A percentile compares a stretch with the other conserved stretches of the same genome.
phyloP scores from a whole-genome alignment of 2,329 filamentous ascomycete genomes.

The Aquanectria penicillioides region DNA sequence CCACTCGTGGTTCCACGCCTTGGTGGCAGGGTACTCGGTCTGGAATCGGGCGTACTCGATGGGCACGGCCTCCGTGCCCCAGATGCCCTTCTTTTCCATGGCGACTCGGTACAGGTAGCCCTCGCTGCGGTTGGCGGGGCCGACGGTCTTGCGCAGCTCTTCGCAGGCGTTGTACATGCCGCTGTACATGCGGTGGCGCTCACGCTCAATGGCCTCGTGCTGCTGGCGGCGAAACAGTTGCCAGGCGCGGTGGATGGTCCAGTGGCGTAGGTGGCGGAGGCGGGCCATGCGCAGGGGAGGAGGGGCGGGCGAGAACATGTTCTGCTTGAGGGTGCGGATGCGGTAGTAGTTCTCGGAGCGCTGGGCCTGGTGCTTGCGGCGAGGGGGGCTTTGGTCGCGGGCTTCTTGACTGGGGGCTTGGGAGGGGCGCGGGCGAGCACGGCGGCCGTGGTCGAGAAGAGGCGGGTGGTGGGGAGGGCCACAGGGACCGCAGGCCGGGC shows the following conservation, averaged over 20 bases:
- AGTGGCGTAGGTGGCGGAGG: conserved; percentile 89
- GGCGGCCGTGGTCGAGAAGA: conserved; percentile 46
- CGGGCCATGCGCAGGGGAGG: conserved; percentile 88
- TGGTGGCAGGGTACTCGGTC: conserved; percentile 81
- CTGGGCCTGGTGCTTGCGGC: conserved; percentile 40
- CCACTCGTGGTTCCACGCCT: conserved; percentile 96
- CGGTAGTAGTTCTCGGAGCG: conserved; percentile 54
- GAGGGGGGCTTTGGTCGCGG: conserved; percentile 36
- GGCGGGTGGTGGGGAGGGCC: conserved; percentile 31
- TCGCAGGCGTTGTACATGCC: conserved; percentile 89
- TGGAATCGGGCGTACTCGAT: conserved; percentile 91
- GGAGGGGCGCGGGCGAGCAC: conserved; percentile 44
- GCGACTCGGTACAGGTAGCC: conserved; percentile 86
- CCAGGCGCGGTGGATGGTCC: conserved; percentile 99
- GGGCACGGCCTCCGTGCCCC: conserved; percentile 76
- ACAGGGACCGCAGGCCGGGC: conserved; percentile 30
- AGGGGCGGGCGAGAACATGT: conserved; percentile 62
- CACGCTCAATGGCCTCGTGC: conserved; percentile 70
- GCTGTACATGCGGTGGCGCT: conserved; percentile 82
- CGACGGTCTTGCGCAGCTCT: conserved; percentile 73
- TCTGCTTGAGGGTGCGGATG: conserved; percentile 56
- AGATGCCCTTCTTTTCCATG: conserved; percentile 91
- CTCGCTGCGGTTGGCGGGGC: conserved; percentile 66
- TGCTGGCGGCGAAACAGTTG: conserved; percentile 79
- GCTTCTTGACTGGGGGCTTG: conserved; percentile 38